phyloP scores from a whole-genome alignment of 208 protist genomes.

The Leishmania braziliensis region DNA sequence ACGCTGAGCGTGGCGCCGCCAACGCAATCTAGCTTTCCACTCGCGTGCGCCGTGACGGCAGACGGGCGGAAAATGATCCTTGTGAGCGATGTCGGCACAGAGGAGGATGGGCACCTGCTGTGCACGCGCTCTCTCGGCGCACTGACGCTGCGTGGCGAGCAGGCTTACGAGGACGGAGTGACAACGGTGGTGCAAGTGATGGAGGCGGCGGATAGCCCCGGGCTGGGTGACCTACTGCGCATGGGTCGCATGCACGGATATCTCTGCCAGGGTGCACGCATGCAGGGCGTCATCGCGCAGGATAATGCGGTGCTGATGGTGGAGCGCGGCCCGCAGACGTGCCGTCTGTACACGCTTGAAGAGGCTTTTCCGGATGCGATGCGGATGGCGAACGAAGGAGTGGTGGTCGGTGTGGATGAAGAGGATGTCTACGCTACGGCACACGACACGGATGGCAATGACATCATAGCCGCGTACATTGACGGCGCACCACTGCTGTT shows the following conservation, averaged over 20 bases:
- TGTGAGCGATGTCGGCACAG: slow-evolving; percentile 54
- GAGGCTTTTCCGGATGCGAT: slow-evolving; percentile 18
- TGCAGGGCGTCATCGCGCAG: slow-evolving; percentile 29
- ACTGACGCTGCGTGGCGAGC: slow-evolving; percentile 33
- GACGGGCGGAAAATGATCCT: slow-evolving; percentile 34
- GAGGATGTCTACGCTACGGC: slow-evolving; percentile 17
- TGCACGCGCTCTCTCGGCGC: slow-evolving; percentile 59
- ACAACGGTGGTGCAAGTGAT: slow-evolving; percentile 40
- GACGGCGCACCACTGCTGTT: background rate
- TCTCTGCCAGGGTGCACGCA: slow-evolving; percentile 33
- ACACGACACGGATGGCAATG: background rate
- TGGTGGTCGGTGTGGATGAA: slow-evolving; percentile 33
- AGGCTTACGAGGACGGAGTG: slow-evolving; percentile 7
- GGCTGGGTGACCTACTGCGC: slow-evolving; percentile 20
- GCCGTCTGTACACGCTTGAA: slow-evolving; percentile 36
- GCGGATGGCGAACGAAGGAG: slow-evolving; percentile 27
- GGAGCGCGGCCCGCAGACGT: slow-evolving; percentile 29
- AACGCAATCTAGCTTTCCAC: slow-evolving; percentile 39
- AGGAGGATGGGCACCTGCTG: slow-evolving; percentile 65
- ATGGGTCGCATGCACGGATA: slow-evolving; percentile 14
- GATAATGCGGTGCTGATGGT: slow-evolving; percentile 28
- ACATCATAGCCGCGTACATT: background rate
- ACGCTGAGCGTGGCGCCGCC: slow-evolving; percentile 50
- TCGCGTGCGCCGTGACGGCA: slow-evolving; percentile 57
- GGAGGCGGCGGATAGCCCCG: slow-evolving; percentile 17